Percentiles rank a stretch among this genome's conserved stretches.
phyloP scores from a whole-genome alignment of 495 filamentous ascomycete species.

The Neurospora sp. region DNA sequence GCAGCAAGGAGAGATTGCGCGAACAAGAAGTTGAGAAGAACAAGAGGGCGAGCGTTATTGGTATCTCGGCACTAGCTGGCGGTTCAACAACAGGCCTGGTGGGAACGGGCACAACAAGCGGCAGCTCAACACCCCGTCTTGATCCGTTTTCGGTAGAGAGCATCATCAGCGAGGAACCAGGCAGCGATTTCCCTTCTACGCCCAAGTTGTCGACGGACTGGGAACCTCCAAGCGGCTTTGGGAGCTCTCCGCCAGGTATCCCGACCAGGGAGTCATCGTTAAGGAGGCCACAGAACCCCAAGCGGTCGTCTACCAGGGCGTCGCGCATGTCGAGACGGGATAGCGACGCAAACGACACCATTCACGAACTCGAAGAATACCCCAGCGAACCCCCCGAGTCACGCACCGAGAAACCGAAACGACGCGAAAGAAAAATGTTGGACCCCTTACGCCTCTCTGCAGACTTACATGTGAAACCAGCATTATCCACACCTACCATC shows the following conservation, averaged over 20 bases:
- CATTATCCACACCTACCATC: constrained; percentile 11
- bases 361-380: constrained; percentile 27
- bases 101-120: constrained; percentile 10
- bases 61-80: constrained; percentile 18
- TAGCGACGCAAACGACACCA: constrained; percentile 26
- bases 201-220: not conserved
- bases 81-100: constrained; percentile 6
- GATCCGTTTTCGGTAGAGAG: constrained; percentile 42
- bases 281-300: constrained; percentile 40
- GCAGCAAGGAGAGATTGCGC: constrained; percentile 45
- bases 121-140: constrained; percentile 19
- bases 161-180: constrained; percentile 41
- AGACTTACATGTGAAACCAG: constrained; percentile 7
- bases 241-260: constrained; percentile 35
- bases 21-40: constrained; percentile 40
- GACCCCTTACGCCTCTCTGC: constrained; percentile 21
- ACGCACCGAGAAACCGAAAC: constrained; percentile 10
- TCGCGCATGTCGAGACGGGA: constrained; percentile 31
- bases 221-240: not conserved
- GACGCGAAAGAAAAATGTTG: constrained; percentile 5
- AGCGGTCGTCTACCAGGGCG: constrained; percentile 29
- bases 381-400: constrained; percentile 5
- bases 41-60: constrained; percentile 29
- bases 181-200: constrained; percentile 19
- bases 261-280: constrained; percentile 60